Conservation (phyloP, 371 early-diverging fungal species). For the Rhizopus microsporus region DNA sequence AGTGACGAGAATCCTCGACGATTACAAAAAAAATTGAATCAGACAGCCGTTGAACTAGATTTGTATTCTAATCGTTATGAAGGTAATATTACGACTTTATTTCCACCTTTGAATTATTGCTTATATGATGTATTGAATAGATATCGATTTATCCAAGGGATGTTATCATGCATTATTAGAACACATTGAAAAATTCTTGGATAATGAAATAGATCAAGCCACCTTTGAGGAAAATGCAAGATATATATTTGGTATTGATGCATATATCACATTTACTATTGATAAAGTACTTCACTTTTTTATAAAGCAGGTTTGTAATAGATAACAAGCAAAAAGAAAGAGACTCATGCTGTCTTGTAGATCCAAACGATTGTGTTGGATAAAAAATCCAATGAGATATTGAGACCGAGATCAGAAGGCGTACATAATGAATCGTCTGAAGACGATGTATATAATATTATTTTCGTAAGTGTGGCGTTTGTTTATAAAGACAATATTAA, state of each 20-base stretch:
- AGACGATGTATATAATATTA: conserved; percentile 83
- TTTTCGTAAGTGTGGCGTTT: conserved; percentile 67
- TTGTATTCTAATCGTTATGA: conserved; percentile 60
- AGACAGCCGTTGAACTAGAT: conserved; percentile 80
- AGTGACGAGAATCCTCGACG: conserved; percentile 28
- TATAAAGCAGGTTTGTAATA: conserved; percentile 67
- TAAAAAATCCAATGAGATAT: conserved; percentile 13
- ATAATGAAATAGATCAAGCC: conserved; percentile 74
- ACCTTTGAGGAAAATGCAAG: conserved; percentile 89
- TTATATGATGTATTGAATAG: conserved; percentile 16
- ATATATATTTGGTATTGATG: conserved; percentile 79
- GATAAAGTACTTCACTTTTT: conserved; percentile 76
- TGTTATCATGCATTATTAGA: conserved; percentile 73
- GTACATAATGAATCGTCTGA: conserved; percentile 60
- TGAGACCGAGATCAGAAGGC: conserved; percentile 50
- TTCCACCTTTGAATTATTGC: not conserved
- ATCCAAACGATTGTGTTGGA: conserved; percentile 29
- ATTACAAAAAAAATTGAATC: conserved; percentile 51
- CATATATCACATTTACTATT: conserved; percentile 79
- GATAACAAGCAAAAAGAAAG: not conserved
- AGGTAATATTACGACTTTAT: conserved; percentile 25
- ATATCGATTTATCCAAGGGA: conserved; percentile 50
- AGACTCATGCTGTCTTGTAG: conserved; percentile 16
- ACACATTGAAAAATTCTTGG: conserved; percentile 69
- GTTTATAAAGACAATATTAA: not conserved